A percentile compares a stretch with the other conserved stretches of the same genome.
Conservation (phyloP, 1,139 yeast genomes). For the Geotrichum histeridarum region DNA sequence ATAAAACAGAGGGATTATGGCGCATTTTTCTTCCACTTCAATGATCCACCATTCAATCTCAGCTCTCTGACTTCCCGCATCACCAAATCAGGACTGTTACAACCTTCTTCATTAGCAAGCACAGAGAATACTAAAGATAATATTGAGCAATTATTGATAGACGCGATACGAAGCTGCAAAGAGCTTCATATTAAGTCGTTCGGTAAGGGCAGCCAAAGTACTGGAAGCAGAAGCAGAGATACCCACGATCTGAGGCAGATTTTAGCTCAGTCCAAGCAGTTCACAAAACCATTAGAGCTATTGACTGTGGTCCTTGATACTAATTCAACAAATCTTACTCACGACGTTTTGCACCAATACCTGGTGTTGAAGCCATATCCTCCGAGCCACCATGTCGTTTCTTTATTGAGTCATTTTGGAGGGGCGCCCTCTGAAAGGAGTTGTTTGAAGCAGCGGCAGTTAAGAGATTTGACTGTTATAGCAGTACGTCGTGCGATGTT, state of each 20-base stretch:
- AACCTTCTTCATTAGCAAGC: not conserved
- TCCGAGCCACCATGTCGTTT: conserved; percentile 2
- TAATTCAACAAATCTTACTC: not conserved
- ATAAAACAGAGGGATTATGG: no score
- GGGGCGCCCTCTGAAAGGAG: not conserved
- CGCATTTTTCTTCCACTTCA: conserved; percentile 12
- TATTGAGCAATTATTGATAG: conserved; percentile 7
- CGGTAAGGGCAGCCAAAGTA: not conserved
- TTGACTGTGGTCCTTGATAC: conserved; percentile 4
- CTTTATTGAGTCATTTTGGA: not conserved
- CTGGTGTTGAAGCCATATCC: conserved; percentile 15
- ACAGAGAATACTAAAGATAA: not conserved
- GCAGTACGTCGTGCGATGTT: conserved; percentile 12
- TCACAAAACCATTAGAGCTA: conserved; percentile 11
- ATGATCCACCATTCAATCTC: conserved; percentile 19
- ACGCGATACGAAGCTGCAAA: conserved; percentile 17
- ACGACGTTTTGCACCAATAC: conserved; percentile 1
- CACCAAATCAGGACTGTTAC: conserved; percentile 12
- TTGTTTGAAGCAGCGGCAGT: not conserved
- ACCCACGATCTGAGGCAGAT: conserved; percentile 10
- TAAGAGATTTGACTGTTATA: not conserved
- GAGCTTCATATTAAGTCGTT: not conserved
- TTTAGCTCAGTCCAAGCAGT: conserved; percentile 1
- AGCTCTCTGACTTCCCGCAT: conserved; percentile 12
- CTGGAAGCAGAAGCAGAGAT: conserved; percentile 2